These are phyloP conservation scores for Meira miltonrushii DNA, from an alignment of 1,284 basidiomycete genomes.

Conservation along the genomic window DNA sequence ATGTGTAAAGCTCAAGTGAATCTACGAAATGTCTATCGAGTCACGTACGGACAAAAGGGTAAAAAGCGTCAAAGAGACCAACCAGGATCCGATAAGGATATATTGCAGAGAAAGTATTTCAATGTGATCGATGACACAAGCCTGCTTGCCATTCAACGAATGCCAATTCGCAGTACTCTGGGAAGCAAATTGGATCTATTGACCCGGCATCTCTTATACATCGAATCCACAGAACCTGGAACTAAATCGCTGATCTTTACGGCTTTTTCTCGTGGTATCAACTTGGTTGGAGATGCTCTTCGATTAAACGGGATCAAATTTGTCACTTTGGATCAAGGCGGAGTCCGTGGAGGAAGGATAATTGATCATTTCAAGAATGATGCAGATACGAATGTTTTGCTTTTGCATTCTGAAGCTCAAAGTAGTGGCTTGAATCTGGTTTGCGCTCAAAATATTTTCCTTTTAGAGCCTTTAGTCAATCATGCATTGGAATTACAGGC, in stretches of 20 bases:
- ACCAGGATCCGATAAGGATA: background rate
- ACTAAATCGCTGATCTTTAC: conserved; percentile 48
- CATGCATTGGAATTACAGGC: conserved; percentile 44
- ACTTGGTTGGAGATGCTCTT: conserved; percentile 40
- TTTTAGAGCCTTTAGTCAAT: conserved; percentile 47
- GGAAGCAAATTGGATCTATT: conserved; percentile 48
- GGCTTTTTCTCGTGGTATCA: conserved; percentile 43
- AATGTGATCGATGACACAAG: conserved; percentile 23
- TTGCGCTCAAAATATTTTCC: conserved; percentile 37
- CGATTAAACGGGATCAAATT: conserved; percentile 32
- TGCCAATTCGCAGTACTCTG: conserved; percentile 21
- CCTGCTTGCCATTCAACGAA: conserved; percentile 18
- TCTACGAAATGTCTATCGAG: conserved; percentile 37
- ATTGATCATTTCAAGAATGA: conserved; percentile 30
- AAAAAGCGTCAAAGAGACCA: background rate
- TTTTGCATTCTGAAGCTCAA: conserved; percentile 48
- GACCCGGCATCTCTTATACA: conserved; percentile 24
- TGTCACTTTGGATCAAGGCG: conserved; percentile 29
- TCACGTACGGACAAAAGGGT: conserved; percentile 27
- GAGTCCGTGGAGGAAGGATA: conserved; percentile 21
- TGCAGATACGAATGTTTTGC: conserved; percentile 28
- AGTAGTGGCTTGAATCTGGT: conserved; percentile 44
- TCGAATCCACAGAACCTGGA: conserved; percentile 20
- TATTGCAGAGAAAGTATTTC: conserved; percentile 9
- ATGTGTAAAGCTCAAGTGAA: conserved; percentile 38